Conservation (phyloP, 2,329 filamentous ascomycete species). For the Diaporthe sp. region DNA sequence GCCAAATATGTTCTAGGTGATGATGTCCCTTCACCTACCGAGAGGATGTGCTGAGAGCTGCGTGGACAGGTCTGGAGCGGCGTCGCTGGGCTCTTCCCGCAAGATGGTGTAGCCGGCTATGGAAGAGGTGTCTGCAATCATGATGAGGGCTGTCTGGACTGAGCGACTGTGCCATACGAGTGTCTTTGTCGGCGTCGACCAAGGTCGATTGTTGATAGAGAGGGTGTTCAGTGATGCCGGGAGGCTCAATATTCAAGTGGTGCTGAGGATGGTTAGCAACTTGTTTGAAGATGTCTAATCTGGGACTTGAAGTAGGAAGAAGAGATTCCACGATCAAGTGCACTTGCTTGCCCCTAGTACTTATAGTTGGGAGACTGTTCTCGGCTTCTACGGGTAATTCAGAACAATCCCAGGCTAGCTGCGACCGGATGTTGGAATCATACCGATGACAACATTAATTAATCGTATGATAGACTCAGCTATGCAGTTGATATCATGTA, state of each 20-base stretch:
- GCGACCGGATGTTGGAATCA: not conserved
- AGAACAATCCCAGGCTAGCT: not conserved
- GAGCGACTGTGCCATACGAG: slow-evolving; percentile 29
- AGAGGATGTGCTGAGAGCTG: slow-evolving; percentile 54
- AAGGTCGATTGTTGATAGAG: slow-evolving; percentile 13
- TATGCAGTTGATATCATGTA: not conserved
- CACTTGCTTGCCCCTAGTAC: not conserved
- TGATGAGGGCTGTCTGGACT: slow-evolving; percentile 45
- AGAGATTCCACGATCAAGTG: not conserved
- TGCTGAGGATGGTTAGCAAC: not conserved
- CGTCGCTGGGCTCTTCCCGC: slow-evolving; percentile 56
- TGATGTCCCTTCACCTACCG: slow-evolving; percentile 44
- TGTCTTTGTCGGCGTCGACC: not conserved
- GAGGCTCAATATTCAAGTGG: not conserved
- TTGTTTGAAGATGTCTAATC: not conserved
- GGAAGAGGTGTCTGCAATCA: slow-evolving; percentile 58
- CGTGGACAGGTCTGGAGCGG: slow-evolving; percentile 52
- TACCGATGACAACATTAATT: not conserved
- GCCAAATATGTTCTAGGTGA: not conserved
- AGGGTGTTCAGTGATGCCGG: not conserved
- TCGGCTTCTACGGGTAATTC: not conserved
- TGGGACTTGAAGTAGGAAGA: not conserved
- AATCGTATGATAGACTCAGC: not conserved
- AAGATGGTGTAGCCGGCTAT: slow-evolving; percentile 62
- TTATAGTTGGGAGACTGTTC: not conserved